Percentiles rank a stretch among this genome's conserved stretches.
Evolutionary conservation across 495 filamentous ascomycete genomes (phyloP).

Genomic region (Hypoxylon cercidicola): DNA sequence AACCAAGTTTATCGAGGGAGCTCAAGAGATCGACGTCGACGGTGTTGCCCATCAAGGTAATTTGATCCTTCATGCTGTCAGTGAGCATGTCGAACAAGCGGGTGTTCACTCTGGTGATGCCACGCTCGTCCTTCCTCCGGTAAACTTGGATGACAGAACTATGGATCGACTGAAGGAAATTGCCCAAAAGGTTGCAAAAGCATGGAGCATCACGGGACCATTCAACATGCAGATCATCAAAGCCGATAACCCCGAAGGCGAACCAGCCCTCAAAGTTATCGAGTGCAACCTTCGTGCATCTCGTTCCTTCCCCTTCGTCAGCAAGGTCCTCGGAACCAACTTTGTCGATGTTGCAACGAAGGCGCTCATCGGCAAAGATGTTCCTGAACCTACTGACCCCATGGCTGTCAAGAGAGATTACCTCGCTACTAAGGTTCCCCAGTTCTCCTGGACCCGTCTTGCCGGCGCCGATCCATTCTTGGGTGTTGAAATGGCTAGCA

Average conservation of each 20-base stretch:
- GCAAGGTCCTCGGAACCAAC: slow-evolving; percentile 95
- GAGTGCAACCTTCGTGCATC: slow-evolving; percentile 99
- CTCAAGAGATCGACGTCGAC: slow-evolving; percentile 97
- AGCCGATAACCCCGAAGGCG: slow-evolving; percentile 75
- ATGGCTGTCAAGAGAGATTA: slow-evolving; percentile 92
- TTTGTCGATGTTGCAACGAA: slow-evolving; percentile 97
- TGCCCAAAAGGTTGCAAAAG: slow-evolving; percentile 93
- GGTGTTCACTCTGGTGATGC: slow-evolving; percentile 99
- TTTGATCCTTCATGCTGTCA: slow-evolving; percentile 92
- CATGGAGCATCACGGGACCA: slow-evolving; percentile 95
- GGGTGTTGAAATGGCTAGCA: slow-evolving; percentile 96
- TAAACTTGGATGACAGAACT: slow-evolving; percentile 74
- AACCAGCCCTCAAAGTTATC: slow-evolving; percentile 89
- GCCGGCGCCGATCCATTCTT: slow-evolving; percentile 97
- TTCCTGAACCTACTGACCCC: slow-evolving; percentile 86
- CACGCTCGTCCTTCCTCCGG: slow-evolving; percentile 92
- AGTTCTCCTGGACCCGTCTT: slow-evolving; percentile 99
- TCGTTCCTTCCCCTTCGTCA: slow-evolving; percentile 96
- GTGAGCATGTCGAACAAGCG: slow-evolving; percentile 96
- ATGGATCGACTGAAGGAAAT: slow-evolving; percentile 93
- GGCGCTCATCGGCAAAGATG: slow-evolving; percentile 85
- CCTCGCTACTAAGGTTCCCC: slow-evolving; percentile 94
- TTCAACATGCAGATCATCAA: slow-evolving; percentile 99
- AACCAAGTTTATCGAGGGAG: slow-evolving; percentile 97
- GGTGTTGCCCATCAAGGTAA: slow-evolving; percentile 88